Conservation (phyloP, 2,329 filamentous ascomycete species). For the Pseudocercospora eumusae region DNA sequence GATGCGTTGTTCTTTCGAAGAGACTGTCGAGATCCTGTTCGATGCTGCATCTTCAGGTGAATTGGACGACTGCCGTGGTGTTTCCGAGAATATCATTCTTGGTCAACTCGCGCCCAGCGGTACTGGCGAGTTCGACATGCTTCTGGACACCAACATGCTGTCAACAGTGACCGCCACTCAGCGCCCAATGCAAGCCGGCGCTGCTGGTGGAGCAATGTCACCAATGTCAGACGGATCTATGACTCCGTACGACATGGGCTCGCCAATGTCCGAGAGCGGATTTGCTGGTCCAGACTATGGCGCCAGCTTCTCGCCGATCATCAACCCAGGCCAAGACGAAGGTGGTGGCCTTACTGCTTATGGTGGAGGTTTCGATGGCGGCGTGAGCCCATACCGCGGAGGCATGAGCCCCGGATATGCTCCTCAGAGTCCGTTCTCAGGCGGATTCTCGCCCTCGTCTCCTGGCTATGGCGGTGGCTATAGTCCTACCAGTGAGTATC, state of each 20-base stretch:
- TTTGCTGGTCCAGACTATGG: constrained; percentile 63
- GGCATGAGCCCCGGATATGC: constrained; percentile 44
- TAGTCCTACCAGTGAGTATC: constrained; percentile 27
- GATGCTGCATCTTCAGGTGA: constrained; percentile 94
- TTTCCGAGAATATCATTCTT: constrained; percentile 98
- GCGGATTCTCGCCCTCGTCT: constrained; percentile 72
- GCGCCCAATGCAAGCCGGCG: constrained; percentile 57
- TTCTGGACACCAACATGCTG: constrained; percentile 92
- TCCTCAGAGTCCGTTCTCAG: constrained; percentile 44
- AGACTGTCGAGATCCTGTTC: constrained; percentile 96
- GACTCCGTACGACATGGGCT: constrained; percentile 83
- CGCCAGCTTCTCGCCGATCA: constrained; percentile 72
- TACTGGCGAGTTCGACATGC: constrained; percentile 92
- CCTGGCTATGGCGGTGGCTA: constrained; percentile 50
- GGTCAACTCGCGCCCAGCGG: constrained; percentile 96
- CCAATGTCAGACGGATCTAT: constrained; percentile 71
- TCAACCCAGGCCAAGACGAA: constrained; percentile 61
- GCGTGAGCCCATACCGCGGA: constrained; percentile 69
- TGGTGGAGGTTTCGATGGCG: constrained; percentile 61
- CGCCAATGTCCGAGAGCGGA: constrained; percentile 62
- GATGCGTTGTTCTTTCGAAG: constrained; percentile 99
- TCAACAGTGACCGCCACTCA: constrained; percentile 84
- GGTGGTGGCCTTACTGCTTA: constrained; percentile 62
- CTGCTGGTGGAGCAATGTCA: constrained; percentile 72
- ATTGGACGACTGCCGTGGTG: constrained; percentile 94